These are phyloP conservation scores for Nemania sp. DNA, from an alignment of 2,329 filamentous ascomycete genomes.

Conservation along the genomic window DNA sequence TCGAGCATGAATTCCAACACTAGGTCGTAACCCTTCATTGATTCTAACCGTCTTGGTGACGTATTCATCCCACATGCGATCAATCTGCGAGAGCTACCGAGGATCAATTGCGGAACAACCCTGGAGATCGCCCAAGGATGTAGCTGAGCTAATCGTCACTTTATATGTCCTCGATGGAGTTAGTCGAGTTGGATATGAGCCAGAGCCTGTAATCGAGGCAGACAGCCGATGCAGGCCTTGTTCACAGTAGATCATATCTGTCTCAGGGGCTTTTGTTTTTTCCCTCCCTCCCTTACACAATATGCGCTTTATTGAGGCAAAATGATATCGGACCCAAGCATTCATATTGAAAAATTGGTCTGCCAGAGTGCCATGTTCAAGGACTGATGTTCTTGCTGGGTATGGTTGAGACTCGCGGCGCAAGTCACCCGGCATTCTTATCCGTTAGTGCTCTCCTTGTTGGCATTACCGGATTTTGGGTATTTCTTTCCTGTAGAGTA, in stretches of 20 bases:
- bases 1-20: constrained; percentile 29
- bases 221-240: constrained; percentile 19
- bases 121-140: constrained; percentile 18
- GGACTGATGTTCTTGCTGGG: constrained; percentile 7
- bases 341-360: constrained; percentile 27
- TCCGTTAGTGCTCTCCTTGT: constrained; percentile 10
- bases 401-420: constrained; percentile 13
- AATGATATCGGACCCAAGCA: constrained; percentile 23
- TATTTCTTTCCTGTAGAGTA: constrained; percentile 21
- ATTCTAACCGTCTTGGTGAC: constrained; percentile 28
- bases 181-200: constrained; percentile 6
- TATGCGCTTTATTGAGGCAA: constrained; percentile 26
- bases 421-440: constrained; percentile 4
- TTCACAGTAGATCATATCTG: constrained; percentile 21
- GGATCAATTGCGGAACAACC: constrained; percentile 9
- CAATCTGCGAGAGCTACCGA: constrained; percentile 1
- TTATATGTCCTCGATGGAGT: constrained; percentile 6
- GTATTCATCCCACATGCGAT: constrained; percentile 6
- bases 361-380: constrained; percentile 24
- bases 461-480: constrained; percentile 11
- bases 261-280: constrained; percentile 23
- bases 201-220: constrained; percentile 18
- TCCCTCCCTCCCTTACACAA: not conserved
- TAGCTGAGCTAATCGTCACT: constrained; percentile 17
- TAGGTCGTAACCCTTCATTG: constrained; percentile 26